Conservation (phyloP, 495 filamentous ascomycete genomes). For the Penicillium antarcticum region DNA sequence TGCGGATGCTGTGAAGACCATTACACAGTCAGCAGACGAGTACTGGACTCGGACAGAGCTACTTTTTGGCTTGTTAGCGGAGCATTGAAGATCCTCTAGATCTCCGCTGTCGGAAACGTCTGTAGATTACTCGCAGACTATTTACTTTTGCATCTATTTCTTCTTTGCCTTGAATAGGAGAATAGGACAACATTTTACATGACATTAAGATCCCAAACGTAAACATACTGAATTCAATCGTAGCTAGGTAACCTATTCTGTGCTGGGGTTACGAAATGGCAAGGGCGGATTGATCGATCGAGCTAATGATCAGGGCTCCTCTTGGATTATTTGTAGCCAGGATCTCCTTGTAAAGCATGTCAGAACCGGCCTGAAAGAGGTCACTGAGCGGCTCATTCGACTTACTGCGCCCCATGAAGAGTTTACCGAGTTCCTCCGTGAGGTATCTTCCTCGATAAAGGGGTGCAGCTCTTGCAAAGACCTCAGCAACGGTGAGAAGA, state of each 20-base stretch:
- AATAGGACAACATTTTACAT: no score
- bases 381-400: neutral
- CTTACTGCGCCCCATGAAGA: conserved; percentile 6
- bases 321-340: conserved; percentile 17
- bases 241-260: neutral
- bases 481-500: conserved; percentile 3
- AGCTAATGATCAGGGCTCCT: conserved; percentile 15
- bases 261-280: no score
- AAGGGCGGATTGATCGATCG: conserved; percentile 12
- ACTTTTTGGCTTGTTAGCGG: conserved; percentile 60
- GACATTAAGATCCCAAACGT: no score
- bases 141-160: no score
- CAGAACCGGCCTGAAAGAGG: neutral
- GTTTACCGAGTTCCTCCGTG: neutral
- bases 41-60: conserved; percentile 80
- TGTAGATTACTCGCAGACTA: neutral
- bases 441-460: conserved; percentile 12
- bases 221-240: no score
- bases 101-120: neutral
- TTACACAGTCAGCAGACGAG: conserved; percentile 58
- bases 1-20: conserved; percentile 38
- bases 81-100: conserved; percentile 4
- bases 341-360: conserved; percentile 5
- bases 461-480: conserved; percentile 9
- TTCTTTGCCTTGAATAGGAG: no score